phyloP scores from a whole-genome alignment of 139 green algal genomes.

The Picochlorum sp. region DNA sequence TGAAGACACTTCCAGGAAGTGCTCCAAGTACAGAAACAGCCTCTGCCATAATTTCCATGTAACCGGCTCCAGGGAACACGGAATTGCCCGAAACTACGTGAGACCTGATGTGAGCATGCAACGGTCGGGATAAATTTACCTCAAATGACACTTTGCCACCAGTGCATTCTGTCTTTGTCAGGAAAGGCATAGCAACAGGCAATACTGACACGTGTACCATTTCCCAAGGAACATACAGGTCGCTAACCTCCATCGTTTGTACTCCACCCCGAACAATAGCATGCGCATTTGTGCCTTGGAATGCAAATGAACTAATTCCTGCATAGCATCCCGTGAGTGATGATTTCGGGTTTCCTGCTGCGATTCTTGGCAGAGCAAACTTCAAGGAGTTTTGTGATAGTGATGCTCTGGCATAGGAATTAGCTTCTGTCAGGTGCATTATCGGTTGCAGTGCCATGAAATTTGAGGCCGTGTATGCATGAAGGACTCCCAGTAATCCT shows the following conservation, averaged over 20 bases:
- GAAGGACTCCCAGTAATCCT: slow-evolving; percentile 46
- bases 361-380: not conserved
- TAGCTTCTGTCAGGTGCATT: slow-evolving; percentile 14
- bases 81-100: slow-evolving; percentile 43
- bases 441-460: not conserved
- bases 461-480: not conserved
- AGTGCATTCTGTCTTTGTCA: too few relatives aligned
- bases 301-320: slow-evolving; percentile 47
- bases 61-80: slow-evolving; percentile 53
- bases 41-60: slow-evolving; percentile 49
- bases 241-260: not conserved
- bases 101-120: slow-evolving; percentile 46
- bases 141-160: slow-evolving; percentile 16
- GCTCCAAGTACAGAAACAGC: slow-evolving; percentile 5
- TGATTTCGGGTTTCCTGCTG: not conserved
- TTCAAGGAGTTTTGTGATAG: slow-evolving; percentile 3
- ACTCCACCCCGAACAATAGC: not conserved
- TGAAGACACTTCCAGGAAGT: not conserved
- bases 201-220: too few relatives aligned
- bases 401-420: slow-evolving; percentile 19
- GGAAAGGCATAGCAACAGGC: too few relatives aligned
- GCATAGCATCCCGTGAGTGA: not conserved
- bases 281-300: slow-evolving; percentile 59
- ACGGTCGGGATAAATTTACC: slow-evolving; percentile 22
- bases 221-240: not conserved